Conservation (phyloP, 2,329 filamentous ascomycete species). For the Macrophomina tecta region DNA sequence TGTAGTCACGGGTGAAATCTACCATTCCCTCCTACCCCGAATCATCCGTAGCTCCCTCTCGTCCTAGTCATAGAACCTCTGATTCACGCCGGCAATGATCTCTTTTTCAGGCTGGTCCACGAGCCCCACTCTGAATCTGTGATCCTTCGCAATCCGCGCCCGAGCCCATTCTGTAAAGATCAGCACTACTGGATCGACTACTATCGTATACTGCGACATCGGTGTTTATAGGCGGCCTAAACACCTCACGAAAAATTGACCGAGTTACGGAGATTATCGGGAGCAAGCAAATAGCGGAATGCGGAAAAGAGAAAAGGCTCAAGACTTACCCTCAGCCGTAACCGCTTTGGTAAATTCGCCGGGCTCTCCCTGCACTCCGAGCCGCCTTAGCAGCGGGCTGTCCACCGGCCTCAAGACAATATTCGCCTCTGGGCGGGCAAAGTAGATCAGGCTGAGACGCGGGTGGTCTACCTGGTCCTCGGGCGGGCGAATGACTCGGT, state of each 20-base stretch:
- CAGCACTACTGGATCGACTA: not conserved
- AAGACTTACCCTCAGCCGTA: not conserved
- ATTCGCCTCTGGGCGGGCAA: conserved; percentile 47
- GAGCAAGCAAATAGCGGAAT: not conserved
- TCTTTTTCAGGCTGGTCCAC: conserved; percentile 12
- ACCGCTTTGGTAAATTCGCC: conserved; percentile 1
- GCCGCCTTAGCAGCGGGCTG: conserved; percentile 35
- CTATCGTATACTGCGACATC: not conserved
- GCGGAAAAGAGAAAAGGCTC: not conserved
- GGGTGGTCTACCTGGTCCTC: conserved; percentile 45
- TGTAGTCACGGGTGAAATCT: too few relatives aligned
- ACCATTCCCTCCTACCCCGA: not conserved
- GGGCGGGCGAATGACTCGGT: conserved; percentile 40
- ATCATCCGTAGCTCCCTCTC: not conserved
- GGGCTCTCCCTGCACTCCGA: conserved; percentile 31
- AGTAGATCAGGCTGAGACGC: conserved; percentile 50
- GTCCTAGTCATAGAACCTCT: conserved; percentile 14
- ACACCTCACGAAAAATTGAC: not conserved
- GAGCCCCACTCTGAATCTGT: conserved; percentile 14
- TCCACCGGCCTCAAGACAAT: conserved; percentile 45
- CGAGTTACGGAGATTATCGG: too few relatives aligned
- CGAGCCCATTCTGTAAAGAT: conserved; percentile 11
- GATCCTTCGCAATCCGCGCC: conserved; percentile 8
- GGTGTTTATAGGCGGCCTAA: not conserved
- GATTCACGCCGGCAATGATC: conserved; percentile 1